These are phyloP conservation scores for Thielaviopsis musarum DNA, from an alignment of 2,329 filamentous ascomycete genomes.

Conservation along the genomic window DNA sequence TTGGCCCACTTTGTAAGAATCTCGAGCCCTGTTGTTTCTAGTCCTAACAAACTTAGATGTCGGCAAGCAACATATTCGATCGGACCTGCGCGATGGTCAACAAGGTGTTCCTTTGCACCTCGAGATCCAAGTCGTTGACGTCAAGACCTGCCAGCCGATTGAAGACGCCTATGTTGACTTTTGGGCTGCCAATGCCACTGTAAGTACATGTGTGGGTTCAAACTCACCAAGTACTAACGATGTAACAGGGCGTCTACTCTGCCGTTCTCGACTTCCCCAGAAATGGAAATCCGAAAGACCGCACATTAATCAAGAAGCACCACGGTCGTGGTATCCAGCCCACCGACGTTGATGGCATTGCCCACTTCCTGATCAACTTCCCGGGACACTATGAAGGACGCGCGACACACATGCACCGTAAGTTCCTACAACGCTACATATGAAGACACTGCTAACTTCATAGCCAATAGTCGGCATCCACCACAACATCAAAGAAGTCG, in stretches of 20 bases:
- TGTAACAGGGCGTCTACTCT: conserved; percentile 20
- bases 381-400: conserved; percentile 29
- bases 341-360: conserved; percentile 26
- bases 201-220: conserved; percentile 11
- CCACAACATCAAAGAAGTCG: conserved; percentile 19
- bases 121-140: conserved; percentile 15
- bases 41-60: conserved; percentile 10
- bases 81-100: conserved; percentile 13
- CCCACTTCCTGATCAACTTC: conserved; percentile 26
- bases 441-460: neutral
- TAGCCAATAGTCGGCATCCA: conserved; percentile 20
- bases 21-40: neutral
- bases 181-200: conserved; percentile 20
- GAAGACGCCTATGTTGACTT: conserved; percentile 14
- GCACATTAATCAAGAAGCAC: conserved; percentile 19
- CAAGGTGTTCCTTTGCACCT: conserved; percentile 14
- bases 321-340: conserved; percentile 23
- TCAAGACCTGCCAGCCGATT: conserved; percentile 15
- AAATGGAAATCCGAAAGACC: conserved; percentile 28
- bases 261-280: conserved; percentile 18
- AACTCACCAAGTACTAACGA: neutral
- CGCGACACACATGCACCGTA: conserved; percentile 30
- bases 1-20: conserved; percentile 28
- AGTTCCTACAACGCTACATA: conserved; percentile 19
- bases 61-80: conserved; percentile 13